Percentiles rank a stretch among this genome's conserved stretches.
Evolutionary conservation across 2,329 filamentous ascomycete genomes (phyloP).

Genomic region (Byssothecium circinans): DNA sequence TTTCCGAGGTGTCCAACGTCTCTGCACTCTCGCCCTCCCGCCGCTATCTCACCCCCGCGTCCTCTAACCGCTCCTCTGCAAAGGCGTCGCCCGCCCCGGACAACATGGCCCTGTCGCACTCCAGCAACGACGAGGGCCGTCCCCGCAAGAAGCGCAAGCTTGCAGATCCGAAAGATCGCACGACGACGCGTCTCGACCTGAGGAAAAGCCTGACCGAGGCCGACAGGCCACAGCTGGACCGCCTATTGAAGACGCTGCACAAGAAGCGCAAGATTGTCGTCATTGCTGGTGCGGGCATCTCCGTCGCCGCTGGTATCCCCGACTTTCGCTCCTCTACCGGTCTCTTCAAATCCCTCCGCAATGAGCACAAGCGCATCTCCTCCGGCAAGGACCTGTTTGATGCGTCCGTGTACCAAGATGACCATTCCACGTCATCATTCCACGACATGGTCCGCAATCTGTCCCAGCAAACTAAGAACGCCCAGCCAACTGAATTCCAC

Average conservation of each 20-base stretch:
- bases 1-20: slow-evolving; percentile 31
- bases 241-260: slow-evolving; percentile 72
- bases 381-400: slow-evolving; percentile 97
- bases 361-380: slow-evolving; percentile 85
- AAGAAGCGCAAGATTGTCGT: slow-evolving; percentile 97
- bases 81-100: slow-evolving; percentile 51
- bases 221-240: slow-evolving; percentile 66
- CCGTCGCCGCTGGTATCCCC: slow-evolving; percentile 92
- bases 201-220: slow-evolving; percentile 56
- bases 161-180: slow-evolving; percentile 63
- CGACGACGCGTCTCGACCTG: slow-evolving; percentile 80
- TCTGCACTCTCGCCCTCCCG: slow-evolving; percentile 38
- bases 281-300: slow-evolving; percentile 94
- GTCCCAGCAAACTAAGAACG: slow-evolving; percentile 73
- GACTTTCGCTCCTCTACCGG: slow-evolving; percentile 93
- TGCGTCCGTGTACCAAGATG: slow-evolving; percentile 94
- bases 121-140: slow-evolving; percentile 63
- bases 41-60: slow-evolving; percentile 44
- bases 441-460: slow-evolving; percentile 95
- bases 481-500: slow-evolving; percentile 86
- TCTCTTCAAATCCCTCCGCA: slow-evolving; percentile 81
- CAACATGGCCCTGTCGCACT: slow-evolving; percentile 46
- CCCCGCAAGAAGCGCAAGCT: slow-evolving; percentile 75
- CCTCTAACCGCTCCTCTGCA: slow-evolving; percentile 51
- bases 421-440: slow-evolving; percentile 84